Evolutionary conservation across 805 yeast species (phyloP).

Genomic region (Candida pseudofarinosa): DNA sequence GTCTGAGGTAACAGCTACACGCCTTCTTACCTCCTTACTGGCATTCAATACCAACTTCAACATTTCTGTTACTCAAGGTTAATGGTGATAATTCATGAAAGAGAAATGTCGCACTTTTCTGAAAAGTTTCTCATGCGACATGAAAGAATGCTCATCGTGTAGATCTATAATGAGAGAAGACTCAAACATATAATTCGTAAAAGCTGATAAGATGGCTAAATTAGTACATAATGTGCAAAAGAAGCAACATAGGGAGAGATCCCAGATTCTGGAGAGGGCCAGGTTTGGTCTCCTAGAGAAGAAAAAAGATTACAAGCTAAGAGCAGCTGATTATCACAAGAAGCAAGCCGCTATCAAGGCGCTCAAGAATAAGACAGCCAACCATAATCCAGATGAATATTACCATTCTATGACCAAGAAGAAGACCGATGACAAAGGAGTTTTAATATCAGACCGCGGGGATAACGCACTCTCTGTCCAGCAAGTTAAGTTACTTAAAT

Average conservation of each 20-base stretch:
- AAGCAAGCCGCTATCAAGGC: constrained; percentile 64
- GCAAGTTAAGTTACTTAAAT: constrained; percentile 77
- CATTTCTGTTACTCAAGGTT: neutral
- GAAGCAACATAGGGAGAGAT: constrained; percentile 92
- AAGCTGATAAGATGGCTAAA: constrained; percentile 54
- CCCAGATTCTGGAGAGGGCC: constrained; percentile 74
- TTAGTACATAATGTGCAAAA: constrained; percentile 88
- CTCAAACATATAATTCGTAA: neutral
- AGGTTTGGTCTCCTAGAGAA: constrained; percentile 86
- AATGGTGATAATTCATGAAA: neutral
- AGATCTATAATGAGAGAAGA: neutral
- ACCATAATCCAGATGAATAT: constrained; percentile 90
- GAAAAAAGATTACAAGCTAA: constrained; percentile 52
- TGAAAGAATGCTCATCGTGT: neutral
- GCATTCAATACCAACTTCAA: neutral
- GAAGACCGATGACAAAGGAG: constrained; percentile 67
- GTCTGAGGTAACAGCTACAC: neutral
- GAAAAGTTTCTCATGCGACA: neutral
- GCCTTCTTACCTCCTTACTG: neutral
- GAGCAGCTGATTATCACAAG: constrained; percentile 56
- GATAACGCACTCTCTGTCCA: constrained; percentile 59
- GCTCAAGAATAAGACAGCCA: constrained; percentile 65
- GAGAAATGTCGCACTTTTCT: neutral
- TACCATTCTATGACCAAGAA: constrained; percentile 85
- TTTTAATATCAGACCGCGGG: constrained; percentile 62